Evolutionary conservation across 2,329 filamentous ascomycete genomes (phyloP), one percentile per base, ranked within the genome.

Genomic region (Diaporthe ampelina): DNA sequence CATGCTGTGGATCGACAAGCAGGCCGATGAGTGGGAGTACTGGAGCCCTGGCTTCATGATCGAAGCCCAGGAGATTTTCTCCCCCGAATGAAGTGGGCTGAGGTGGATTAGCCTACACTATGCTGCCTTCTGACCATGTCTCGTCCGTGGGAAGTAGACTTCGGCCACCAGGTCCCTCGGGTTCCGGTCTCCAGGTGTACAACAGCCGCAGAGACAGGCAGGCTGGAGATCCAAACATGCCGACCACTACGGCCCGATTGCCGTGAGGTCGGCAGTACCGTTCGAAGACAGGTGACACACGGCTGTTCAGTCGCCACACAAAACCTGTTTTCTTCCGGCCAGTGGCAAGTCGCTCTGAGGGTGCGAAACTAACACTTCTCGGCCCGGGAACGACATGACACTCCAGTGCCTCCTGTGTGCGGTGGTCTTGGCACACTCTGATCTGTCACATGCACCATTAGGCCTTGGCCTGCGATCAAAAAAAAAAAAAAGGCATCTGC

Each of bases 1-100:
- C 70, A 90, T 99, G 86, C 91, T 99, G 19, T 99, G 97, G 97
- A 91, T 98, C 8, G 97, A 99, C 83, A 91, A 91, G 77, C 95
- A 98, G 84, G 92, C 85, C 13, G 88, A 90, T 11, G 96, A 98
- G 85, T 95, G 92, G 83, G 95, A 98, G 83, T 99, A 98, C 80
- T 99, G 97, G 97, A 94, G 91, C 74, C 94, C 94, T 0, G 91
- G 92, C 0, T 94, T 94, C 76, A 94, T 95, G 87, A 82, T 87
- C 3, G 86, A 87, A 54, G 79, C 81, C 6, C 79, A 80, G 21
- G 82, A 81, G 21, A 72, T 74, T 17, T 74, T 76, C 24, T 35
- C 61, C 2, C 72, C 68, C 7, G 72, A 76, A 43, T 76, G 68
- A 76, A 40, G 21, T 9, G n/a, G n/a, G 32, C 48, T 15, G 15